Base-by-base conservation (phyloP, 805 yeast species). In the Blastobotrys muscicola region DNA sequence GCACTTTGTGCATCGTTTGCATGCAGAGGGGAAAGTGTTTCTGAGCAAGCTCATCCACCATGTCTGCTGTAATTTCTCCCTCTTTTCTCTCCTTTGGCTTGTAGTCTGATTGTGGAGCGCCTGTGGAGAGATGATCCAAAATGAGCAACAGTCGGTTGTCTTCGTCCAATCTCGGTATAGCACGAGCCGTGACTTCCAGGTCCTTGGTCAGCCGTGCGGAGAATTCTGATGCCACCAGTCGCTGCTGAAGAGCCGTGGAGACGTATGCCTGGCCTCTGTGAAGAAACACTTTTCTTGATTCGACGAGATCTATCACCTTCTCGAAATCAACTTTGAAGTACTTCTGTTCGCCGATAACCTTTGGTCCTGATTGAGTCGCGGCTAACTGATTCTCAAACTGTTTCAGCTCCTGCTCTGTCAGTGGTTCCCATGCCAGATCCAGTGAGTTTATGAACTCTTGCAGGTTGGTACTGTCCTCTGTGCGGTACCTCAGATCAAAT, bases 261-360 rank as follows among this genome's bases (percentile, higher is more conserved):
- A 92, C 78, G 61, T 82, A 90, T 1, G 94, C 96, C 50, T 61
- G 71, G 1, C 98, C 98, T 13, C 63, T 65, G 33, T 70, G 65
- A 15, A 92, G 47, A 49, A 71, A 80, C 1, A 86, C 85, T 36
- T 74, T 75, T 44, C 97, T 74, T n/a, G 74, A 67, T 9, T 82
- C 76, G 1, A 92, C 75, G 40, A 92, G 70, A 45, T 82, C 89
- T 14, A 84, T 73, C 4, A 89, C 94, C 50, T 76, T 77, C 56
- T 85, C 94, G 67, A 89, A 90, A 2, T 94, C 94, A 39, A 92
- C 75, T 61, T 84, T 86, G 60, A 85, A 84, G 56, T 82, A 85
- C 53, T 85, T 94, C 40, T 67, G 71, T 39, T 68, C 69, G 44
- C 80, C 45, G 39, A 41, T 47, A 45, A 36, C 67, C 65, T 32